These are phyloP conservation scores for Rosa lucieae DNA, from an alignment of 306 rosid species.

Conservation along the genomic window DNA sequence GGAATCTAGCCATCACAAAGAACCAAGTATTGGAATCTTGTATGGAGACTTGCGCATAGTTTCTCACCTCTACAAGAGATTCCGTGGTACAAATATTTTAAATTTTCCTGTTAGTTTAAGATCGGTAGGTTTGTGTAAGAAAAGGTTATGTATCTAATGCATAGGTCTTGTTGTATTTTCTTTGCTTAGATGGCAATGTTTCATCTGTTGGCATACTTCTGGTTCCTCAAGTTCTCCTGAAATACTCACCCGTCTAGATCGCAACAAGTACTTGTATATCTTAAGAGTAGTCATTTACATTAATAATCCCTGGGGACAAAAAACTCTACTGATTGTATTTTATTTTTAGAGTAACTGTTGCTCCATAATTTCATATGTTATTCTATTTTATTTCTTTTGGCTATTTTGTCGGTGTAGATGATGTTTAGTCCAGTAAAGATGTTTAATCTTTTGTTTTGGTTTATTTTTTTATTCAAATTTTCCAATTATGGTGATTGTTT, in stretches of 20 bases:
- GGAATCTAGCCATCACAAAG: not conserved
- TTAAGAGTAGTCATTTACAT: not conserved
- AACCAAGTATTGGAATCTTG: not conserved
- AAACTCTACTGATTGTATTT: not conserved
- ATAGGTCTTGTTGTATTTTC: not conserved
- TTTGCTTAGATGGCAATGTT: not conserved
- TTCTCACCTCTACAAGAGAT: not conserved
- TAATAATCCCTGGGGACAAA: not conserved
- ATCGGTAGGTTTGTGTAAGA: not conserved
- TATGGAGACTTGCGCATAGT: not conserved
- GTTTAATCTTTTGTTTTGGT: conserved; percentile 1
- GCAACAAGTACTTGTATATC: not conserved
- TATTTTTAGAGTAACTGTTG: not conserved
- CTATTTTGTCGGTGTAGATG: not conserved
- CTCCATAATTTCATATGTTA: not conserved
- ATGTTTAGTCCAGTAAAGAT: not conserved
- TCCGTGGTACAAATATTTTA: not conserved
- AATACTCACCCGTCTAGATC: not conserved
- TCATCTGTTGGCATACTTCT: not conserved
- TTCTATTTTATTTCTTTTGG: not conserved
- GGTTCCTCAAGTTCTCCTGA: not conserved
- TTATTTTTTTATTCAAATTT: not conserved
- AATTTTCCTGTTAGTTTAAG: not conserved
- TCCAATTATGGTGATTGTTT: conserved; percentile 36
- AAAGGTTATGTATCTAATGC: not conserved